Base-by-base conservation (phyloP, 768 basidiomycete genomes). In the Termitomyces titanicus region DNA sequence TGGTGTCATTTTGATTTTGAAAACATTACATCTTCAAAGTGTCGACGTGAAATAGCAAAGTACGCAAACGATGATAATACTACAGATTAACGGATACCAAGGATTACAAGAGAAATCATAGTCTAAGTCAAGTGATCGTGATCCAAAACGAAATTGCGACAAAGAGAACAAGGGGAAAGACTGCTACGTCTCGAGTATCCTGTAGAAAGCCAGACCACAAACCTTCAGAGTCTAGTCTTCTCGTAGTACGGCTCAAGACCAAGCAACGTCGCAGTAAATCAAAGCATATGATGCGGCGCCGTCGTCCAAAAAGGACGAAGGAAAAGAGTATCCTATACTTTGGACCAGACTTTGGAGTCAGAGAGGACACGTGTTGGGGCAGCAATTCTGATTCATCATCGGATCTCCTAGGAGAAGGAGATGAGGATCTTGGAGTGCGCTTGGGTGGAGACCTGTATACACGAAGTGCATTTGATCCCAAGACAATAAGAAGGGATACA, bases 401-500 rank as follows among this genome's bases (percentile, higher is more conserved):
- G 33, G 25, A 2, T 15, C 54, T 43, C 34, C 43, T 47, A 18
- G 20, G 54, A 9, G 13, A 46, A 35, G 54, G 54, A 34, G 52
- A 52, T 27, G 58, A 59, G 15, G 24, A 29, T 45, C 58, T 55
- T 56, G 51, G 59, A 48, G 50, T 18, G 46, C 33, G 17, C 33
- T 42, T 48, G 51, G 35, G 15, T 50, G 56, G 47, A 22, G 34
- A 37, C 29, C 7, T 49, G 44, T 56, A 58, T 29, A 59, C 53
- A 40, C 64, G 62, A 39, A 54, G 39, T 13, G 59, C 20, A 50
- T 70, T 69, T 27, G 64, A 58, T 27, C 63, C 18, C 22, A 79
- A 62, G 20, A 88, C 66, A 12, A 75, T 51, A 39, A 81, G 15
- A 17, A 94, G 62, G 33, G 88, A 86, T n/a, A 88, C 50, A 31